Base-by-base conservation (phyloP, 1,139 yeast species). In the Saccharomycopsis phalli region DNA sequence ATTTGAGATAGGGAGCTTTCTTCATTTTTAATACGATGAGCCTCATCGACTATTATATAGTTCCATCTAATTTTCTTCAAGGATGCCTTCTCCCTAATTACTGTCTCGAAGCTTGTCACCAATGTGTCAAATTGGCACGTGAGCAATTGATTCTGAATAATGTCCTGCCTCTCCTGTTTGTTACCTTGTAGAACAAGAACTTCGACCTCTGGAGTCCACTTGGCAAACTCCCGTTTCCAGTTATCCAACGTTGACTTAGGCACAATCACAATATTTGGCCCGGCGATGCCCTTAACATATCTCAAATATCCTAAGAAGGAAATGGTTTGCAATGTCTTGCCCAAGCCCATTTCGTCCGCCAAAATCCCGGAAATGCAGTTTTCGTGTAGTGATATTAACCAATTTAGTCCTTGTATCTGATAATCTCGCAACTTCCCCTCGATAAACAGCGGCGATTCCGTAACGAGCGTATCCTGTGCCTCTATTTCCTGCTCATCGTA, bases 331-430 rank as follows among this genome's bases (percentile, higher is more conserved):
- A 91, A 66, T 1, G 97, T 91, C 57, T 91, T 91, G 45, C 97
- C 97, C 44, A 91, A 69, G 1, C 98, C 98, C 97, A 91, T 91
- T 59, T 91, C 98, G 61, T 91, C 98, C 5, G 98, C 98, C 46
- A 91, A 68, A 40, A 91, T 88, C 35, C 97, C 97, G 1, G 93
- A 77, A 37, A 87, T 66, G 50, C 80, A 74, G 61, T 87, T 87
- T 49, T 81, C 87, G 55, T 82, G 80, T 42, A 88, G 63, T 1
- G 86, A 74, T 29, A 87, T 76, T 53, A 88, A 65, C 97, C 97
- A 88, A 61, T 88, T 88, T 48, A 88, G 67, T 40, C 97, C 97
- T 58, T 84, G 95, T 45, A 88, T 71, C 57, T 84, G 88, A 53
- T 81, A 88, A 50, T 82, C 88, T 52, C 96, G 69, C 48, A 88